Evolutionary conservation across 768 basidiomycete species (phyloP).

Genomic region (Tylopilus rubrobrunneus): DNA sequence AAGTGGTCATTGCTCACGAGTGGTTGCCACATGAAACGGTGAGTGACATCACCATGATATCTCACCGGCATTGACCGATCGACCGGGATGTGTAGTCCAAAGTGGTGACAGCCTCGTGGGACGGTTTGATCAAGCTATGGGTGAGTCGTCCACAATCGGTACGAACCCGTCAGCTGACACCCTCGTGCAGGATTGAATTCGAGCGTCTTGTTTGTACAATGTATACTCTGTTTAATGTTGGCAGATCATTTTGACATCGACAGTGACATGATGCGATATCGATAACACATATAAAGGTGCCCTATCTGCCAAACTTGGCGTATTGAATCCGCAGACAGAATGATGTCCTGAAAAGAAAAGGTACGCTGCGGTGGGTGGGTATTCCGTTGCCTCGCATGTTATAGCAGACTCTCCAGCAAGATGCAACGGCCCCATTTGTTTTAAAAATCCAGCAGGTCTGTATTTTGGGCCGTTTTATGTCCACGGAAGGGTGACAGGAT

Average conservation of each 20-base stretch:
- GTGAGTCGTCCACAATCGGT: conserved; percentile 41
- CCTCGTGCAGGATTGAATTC: conserved; percentile 29
- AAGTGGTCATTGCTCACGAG: conserved; percentile 97
- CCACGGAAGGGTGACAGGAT: background rate
- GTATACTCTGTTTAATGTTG: conserved; percentile 9
- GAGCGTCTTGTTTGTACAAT: background rate
- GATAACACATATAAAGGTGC: conserved; percentile 2
- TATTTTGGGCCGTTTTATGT: background rate
- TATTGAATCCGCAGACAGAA: background rate
- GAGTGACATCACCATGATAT: conserved; percentile 33
- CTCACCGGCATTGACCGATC: conserved; percentile 13
- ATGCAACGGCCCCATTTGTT: background rate
- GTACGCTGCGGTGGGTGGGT: background rate
- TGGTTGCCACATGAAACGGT: conserved; percentile 98
- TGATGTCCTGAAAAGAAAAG: background rate
- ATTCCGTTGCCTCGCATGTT: conserved; percentile 1
- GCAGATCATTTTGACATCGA: background rate
- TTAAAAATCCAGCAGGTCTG: background rate
- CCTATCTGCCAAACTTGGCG: background rate
- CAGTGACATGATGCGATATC: background rate
- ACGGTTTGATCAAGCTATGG: conserved; percentile 97
- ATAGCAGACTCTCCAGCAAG: background rate
- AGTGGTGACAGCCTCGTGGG: conserved; percentile 96
- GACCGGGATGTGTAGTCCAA: conserved; percentile 64
- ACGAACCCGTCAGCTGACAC: background rate